Evolutionary conservation across 371 early-diverging fungal genomes (phyloP).

Genomic region (Syncephalastrum racemosum): DNA sequence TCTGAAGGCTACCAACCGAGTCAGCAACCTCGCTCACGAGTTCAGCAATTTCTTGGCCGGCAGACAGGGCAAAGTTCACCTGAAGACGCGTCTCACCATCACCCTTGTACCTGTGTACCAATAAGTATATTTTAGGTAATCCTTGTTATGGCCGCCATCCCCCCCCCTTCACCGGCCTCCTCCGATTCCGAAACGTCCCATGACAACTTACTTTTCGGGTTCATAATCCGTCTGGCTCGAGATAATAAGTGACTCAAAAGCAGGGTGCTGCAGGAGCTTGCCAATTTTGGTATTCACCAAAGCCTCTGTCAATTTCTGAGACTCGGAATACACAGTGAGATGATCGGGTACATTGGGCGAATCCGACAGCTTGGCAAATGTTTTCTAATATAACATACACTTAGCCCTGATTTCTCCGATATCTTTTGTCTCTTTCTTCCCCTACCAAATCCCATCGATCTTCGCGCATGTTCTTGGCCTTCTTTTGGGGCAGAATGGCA

Average conservation of each 20-base stretch:
- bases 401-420: not conserved
- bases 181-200: not conserved
- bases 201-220: conserved; percentile 26
- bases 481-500: conserved; percentile 59
- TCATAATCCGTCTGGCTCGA: conserved; percentile 53
- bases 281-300: conserved; percentile 36
- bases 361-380: conserved; percentile 22
- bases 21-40: conserved; percentile 41
- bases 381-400: conserved; percentile 15
- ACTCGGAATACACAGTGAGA: conserved; percentile 36
- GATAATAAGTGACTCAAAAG: conserved; percentile 39
- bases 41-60: conserved; percentile 18
- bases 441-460: conserved; percentile 69
- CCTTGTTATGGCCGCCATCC: not conserved
- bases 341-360: conserved; percentile 20
- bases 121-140: not conserved
- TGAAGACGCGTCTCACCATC: conserved; percentile 15
- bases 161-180: not conserved
- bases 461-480: conserved; percentile 49
- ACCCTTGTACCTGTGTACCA: conserved; percentile 18
- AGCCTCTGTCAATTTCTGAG: conserved; percentile 41
- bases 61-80: conserved; percentile 8
- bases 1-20: conserved; percentile 18
- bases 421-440: not conserved
- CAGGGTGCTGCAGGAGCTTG: conserved; percentile 36